Percentiles rank a stretch among this genome's conserved stretches.
Evolutionary conservation across 805 yeast species (phyloP).

Genomic region (Metschnikowia gruessii): DNA sequence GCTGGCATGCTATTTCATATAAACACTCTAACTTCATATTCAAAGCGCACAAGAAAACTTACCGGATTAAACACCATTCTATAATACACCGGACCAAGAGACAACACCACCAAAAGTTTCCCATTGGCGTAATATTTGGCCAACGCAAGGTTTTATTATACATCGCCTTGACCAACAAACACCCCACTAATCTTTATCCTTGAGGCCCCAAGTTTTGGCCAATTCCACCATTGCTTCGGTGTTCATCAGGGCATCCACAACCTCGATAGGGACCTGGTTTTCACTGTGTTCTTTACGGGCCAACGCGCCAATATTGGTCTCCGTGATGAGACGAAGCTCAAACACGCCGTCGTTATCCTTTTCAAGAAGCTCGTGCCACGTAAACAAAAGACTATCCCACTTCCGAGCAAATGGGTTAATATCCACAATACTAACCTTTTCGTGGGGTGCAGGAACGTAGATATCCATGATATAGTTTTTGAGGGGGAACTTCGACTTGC

Average conservation of each 20-base stretch:
- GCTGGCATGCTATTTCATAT: no score
- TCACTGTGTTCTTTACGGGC: slow-evolving; percentile 82
- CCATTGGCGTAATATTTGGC: no score
- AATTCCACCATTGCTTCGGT: slow-evolving; percentile 68
- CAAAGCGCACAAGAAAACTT: no score
- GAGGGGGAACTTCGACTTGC: slow-evolving; percentile 24
- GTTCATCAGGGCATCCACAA: slow-evolving; percentile 77
- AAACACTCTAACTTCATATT: no score
- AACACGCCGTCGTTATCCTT: slow-evolving; percentile 34
- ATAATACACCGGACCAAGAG: no score
- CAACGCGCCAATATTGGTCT: slow-evolving; percentile 71
- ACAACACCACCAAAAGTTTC: no score
- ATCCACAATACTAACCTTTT: slow-evolving; percentile 69
- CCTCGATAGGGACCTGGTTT: slow-evolving; percentile 87
- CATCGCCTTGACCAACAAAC: no score
- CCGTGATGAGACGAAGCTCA: slow-evolving; percentile 64
- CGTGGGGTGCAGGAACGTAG: slow-evolving; percentile 74
- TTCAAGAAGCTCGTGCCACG: slow-evolving; percentile 74
- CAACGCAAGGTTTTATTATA: no score
- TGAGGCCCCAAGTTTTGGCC: slow-evolving; percentile 52
- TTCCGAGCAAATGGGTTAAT: slow-evolving; percentile 80
- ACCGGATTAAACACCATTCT: no score
- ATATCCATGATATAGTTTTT: slow-evolving; percentile 66
- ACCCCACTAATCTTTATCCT: not conserved
- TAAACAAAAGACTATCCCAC: slow-evolving; percentile 73